A percentile compares a stretch with the other conserved stretches of the same genome.
Conservation (phyloP, 805 yeast species). For the Kodamaea nitidulidarum region DNA sequence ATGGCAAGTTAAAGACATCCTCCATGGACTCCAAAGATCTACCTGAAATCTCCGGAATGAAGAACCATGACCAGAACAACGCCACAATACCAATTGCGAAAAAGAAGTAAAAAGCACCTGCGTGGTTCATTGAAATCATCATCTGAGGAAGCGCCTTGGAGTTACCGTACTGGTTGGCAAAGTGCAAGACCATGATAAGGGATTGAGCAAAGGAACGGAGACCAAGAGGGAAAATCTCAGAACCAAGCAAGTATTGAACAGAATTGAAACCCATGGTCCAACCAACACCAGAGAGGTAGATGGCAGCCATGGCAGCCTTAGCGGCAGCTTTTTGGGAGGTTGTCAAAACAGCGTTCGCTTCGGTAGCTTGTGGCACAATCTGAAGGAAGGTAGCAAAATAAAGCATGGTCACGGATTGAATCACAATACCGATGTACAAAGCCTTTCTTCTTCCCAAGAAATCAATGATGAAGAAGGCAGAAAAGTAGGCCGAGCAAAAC, state of each 20-base stretch:
- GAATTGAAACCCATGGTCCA: constrained; percentile 61
- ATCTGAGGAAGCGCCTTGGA: constrained; percentile 52
- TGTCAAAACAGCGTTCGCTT: constrained; percentile 24
- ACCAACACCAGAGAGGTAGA: constrained; percentile 49
- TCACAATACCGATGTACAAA: constrained; percentile 18
- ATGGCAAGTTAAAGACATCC: constrained; percentile 49
- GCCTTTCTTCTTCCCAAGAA: constrained; percentile 21
- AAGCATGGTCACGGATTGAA: constrained; percentile 17
- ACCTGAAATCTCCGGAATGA: constrained; percentile 49
- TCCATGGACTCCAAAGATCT: constrained; percentile 51
- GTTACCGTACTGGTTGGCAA: constrained; percentile 54
- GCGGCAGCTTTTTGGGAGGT: constrained; percentile 35
- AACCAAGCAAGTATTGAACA: constrained; percentile 50
- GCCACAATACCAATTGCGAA: constrained; percentile 40
- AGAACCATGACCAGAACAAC: constrained; percentile 46
- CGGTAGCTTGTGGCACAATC: constrained; percentile 31
- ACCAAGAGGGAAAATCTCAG: constrained; percentile 53
- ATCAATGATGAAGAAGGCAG: constrained; percentile 23
- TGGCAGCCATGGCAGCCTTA: constrained; percentile 47
- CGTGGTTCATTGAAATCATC: constrained; percentile 42
- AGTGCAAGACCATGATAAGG: constrained; percentile 52
- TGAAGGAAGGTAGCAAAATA: constrained; percentile 22
- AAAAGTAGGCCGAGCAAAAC: constrained; percentile 19
- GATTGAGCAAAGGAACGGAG: constrained; percentile 49
- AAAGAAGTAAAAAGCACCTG: constrained; percentile 53